These are phyloP conservation scores for Hansenula lynferdii DNA, from an alignment of 1,139 yeast genomes.

Conservation along the genomic window DNA sequence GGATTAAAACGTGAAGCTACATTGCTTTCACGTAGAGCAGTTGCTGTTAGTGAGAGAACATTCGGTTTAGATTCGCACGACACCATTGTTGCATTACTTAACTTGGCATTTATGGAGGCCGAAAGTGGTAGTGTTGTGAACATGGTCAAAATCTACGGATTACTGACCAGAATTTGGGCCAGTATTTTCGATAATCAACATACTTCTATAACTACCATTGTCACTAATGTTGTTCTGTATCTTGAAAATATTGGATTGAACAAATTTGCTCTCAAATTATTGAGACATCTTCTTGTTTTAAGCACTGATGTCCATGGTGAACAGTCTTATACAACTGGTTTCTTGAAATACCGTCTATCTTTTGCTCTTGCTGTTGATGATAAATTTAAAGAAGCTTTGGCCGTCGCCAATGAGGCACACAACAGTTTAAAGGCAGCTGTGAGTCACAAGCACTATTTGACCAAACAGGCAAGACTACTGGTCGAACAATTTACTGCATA, in stretches of 20 bases:
- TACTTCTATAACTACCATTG: constrained; percentile 64
- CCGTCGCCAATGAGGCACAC: constrained; percentile 11
- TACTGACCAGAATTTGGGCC: constrained; percentile 56
- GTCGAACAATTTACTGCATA: constrained; percentile 11
- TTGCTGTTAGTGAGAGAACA: constrained; percentile 72
- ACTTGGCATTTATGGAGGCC: constrained; percentile 70
- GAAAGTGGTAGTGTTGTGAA: constrained; percentile 54
- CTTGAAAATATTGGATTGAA: constrained; percentile 49
- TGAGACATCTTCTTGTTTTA: constrained; percentile 42
- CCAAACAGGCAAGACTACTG: constrained; percentile 17
- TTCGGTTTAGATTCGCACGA: constrained; percentile 79
- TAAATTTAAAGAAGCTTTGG: constrained; percentile 46
- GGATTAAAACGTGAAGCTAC: constrained; percentile 58
- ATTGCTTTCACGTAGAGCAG: constrained; percentile 66
- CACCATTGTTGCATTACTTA: constrained; percentile 65
- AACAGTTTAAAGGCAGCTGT: constrained; percentile 11
- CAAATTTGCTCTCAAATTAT: constrained; percentile 44
- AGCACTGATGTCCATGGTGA: constrained; percentile 50
- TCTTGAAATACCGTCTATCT: constrained; percentile 61
- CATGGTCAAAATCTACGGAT: constrained; percentile 57
- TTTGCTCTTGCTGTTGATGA: constrained; percentile 52
- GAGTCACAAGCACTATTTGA: constrained; percentile 15
- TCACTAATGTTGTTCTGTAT: constrained; percentile 58
- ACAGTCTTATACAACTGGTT: constrained; percentile 53
- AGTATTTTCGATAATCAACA: constrained; percentile 54